Evolutionary conservation across 202 grass and related monocot genomes (phyloP).

Genomic region (Alloteropsis angusta): DNA sequence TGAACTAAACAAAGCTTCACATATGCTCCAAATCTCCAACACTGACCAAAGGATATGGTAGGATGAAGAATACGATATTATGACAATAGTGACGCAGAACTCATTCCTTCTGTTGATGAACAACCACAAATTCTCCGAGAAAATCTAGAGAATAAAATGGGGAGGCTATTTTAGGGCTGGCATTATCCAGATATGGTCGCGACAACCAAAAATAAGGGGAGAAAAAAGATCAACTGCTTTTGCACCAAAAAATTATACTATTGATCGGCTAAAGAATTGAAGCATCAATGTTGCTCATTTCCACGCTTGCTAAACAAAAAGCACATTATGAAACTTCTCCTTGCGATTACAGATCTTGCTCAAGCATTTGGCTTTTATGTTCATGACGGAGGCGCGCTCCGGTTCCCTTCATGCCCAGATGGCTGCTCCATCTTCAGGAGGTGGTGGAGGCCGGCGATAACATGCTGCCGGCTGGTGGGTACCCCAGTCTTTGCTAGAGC

Average conservation of each 20-base stretch:
- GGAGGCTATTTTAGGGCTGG: neutral
- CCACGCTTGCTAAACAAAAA: slow-evolving; percentile 4
- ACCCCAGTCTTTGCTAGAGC: slow-evolving; percentile 82
- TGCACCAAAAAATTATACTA: neutral
- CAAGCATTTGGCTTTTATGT: slow-evolving; percentile 17
- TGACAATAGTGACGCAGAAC: too few species aligned
- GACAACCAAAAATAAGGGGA: neutral
- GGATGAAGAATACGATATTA: too few species aligned
- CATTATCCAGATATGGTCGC: neutral
- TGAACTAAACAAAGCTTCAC: too few species aligned
- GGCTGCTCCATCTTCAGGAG: slow-evolving; percentile 64
- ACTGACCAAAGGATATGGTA: too few species aligned
- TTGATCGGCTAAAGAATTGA: neutral
- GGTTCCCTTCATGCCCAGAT: slow-evolving; percentile 11
- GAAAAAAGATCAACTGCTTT: neutral
- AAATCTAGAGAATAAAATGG: neutral
- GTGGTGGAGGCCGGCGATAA: slow-evolving; percentile 71
- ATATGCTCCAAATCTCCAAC: too few species aligned
- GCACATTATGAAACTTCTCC: neutral
- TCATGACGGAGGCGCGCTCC: slow-evolving; percentile 23
- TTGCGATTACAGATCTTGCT: neutral
- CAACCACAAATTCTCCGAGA: neutral
- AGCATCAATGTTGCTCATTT: neutral
- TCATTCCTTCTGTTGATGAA: neutral
- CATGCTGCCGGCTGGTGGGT: slow-evolving; percentile 70